Conservation (phyloP, 2,329 filamentous ascomycete species). For the Xylariales sp. region DNA sequence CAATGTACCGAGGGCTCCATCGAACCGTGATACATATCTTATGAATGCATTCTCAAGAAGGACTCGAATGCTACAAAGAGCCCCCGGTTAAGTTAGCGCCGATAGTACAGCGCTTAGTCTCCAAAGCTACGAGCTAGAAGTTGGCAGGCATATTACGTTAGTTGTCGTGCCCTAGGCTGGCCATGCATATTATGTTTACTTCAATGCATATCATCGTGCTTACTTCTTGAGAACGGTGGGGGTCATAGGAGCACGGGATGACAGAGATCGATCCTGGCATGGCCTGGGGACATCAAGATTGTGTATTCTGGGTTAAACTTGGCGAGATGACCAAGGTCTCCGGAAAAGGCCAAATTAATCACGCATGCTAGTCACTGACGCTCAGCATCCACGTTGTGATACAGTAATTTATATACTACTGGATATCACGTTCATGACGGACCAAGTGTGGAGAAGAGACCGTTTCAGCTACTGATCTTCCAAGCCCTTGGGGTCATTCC, state of each 20-base stretch:
- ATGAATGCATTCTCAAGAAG: not conserved
- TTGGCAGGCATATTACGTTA: not conserved
- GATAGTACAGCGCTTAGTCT: not conserved
- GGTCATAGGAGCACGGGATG: not conserved
- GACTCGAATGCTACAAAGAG: not conserved
- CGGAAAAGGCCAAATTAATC: constrained; percentile 1
- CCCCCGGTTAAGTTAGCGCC: not conserved
- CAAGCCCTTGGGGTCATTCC: constrained; percentile 17
- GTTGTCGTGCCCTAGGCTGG: not conserved
- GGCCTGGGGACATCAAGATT: not conserved
- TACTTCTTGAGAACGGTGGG: not conserved
- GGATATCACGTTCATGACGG: constrained; percentile 18
- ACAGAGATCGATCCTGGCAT: not conserved
- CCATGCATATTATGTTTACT: not conserved
- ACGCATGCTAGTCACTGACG: constrained; percentile 14
- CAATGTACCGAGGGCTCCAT: not conserved
- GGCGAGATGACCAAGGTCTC: constrained; percentile 7
- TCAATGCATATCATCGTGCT: constrained; percentile 19
- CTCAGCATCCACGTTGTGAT: constrained; percentile 11
- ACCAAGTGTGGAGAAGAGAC: constrained; percentile 22
- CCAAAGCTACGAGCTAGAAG: constrained; percentile 3
- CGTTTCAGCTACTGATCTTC: constrained; percentile 25
- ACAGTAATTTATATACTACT: constrained; percentile 15
- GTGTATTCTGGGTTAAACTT: not conserved
- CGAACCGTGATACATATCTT: not conserved